Conservation (phyloP, 139 green algal species). For the Chlorella sp. region DNA sequence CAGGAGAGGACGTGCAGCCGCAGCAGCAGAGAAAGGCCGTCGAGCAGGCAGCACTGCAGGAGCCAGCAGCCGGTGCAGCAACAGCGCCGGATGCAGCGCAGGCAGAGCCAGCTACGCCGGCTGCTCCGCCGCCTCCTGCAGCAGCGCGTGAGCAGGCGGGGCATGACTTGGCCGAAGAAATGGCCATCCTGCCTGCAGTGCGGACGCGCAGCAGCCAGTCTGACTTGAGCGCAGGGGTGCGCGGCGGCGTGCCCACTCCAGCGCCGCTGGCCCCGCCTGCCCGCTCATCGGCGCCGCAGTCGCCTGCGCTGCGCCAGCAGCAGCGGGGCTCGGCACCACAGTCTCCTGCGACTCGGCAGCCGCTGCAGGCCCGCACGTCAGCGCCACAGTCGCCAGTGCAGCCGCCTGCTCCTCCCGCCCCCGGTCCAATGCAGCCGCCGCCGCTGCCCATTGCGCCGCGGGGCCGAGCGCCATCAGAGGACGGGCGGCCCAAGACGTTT, state of each 20-base stretch:
- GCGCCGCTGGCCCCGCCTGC: background rate
- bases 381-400: too few relatives aligned
- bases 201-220: constrained; percentile 1
- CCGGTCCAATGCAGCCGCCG: background rate
- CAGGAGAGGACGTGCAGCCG: background rate
- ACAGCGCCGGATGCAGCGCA: background rate
- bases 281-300: background rate
- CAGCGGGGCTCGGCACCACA: background rate
- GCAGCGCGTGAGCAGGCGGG: too few relatives aligned
- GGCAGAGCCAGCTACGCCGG: background rate
- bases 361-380: too few relatives aligned
- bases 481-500: constrained; percentile 11
- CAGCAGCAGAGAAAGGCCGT: too few relatives aligned
- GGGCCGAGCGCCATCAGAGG: background rate
- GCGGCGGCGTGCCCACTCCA: background rate
- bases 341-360: background rate
- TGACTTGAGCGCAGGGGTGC: background rate
- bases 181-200: constrained; percentile 18
- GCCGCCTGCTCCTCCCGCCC: too few relatives aligned
- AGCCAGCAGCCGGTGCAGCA: background rate
- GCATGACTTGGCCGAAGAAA: background rate
- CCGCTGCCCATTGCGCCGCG: constrained; percentile 22
- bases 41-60: background rate
- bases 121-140: background rate
- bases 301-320: background rate